phyloP scores from a whole-genome alignment of 192 early-diverging fungal species.

The Chytriomyces confervae region DNA sequence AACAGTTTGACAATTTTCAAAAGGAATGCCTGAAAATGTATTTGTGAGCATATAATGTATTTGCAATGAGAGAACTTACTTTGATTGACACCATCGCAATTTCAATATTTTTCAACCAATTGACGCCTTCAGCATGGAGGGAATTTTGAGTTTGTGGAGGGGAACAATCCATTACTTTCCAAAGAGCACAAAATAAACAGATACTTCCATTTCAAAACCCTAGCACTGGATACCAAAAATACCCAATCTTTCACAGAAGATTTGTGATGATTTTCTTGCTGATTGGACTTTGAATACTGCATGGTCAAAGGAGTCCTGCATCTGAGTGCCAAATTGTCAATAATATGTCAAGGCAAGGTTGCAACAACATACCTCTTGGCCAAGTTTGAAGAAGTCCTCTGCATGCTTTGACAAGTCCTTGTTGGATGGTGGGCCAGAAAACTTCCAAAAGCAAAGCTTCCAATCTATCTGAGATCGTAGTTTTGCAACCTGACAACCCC shows the following conservation, averaged over 20 bases:
- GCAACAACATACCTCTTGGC: not conserved
- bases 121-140: not conserved
- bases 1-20: no score
- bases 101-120: no score
- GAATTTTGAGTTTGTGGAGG: not conserved
- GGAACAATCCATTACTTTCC: not conserved
- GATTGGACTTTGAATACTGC: not conserved
- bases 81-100: no score
- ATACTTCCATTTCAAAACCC: conserved; percentile 2
- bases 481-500: not conserved
- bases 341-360: not conserved
- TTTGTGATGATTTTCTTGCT: not conserved
- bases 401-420: not conserved
- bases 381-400: not conserved
- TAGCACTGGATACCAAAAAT: not conserved
- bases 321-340: not conserved
- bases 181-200: not conserved
- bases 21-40: no score
- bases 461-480: not conserved
- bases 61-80: no score
- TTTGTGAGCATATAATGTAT: no score
- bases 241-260: not conserved
- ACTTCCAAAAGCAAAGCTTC: conserved; percentile 11
- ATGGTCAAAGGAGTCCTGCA: not conserved
- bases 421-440: not conserved